Conservation (phyloP, 352 stramenopile genomes). For the Phytophthora kernoviae region DNA sequence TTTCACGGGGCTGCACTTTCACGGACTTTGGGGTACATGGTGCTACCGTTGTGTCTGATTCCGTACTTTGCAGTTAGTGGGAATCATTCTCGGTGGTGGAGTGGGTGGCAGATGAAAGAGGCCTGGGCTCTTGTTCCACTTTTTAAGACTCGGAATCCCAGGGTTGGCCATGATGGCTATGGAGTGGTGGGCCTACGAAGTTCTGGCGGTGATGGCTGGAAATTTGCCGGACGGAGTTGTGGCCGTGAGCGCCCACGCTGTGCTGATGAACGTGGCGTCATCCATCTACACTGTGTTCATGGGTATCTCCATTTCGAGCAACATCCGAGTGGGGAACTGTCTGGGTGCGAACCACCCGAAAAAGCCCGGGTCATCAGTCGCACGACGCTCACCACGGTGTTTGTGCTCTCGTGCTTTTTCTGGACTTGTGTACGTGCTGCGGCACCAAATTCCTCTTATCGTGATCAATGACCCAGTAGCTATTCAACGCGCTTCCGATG, state of each 20-base stretch:
- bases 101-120: slow-evolving; percentile 49
- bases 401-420: slow-evolving; percentile 46
- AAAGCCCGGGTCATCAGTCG: slow-evolving; percentile 61
- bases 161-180: slow-evolving; percentile 69
- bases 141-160: slow-evolving; percentile 61
- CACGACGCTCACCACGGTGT: slow-evolving; percentile 50
- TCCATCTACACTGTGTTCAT: slow-evolving; percentile 78
- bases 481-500: slow-evolving; percentile 48
- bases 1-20: slow-evolving; percentile 80
- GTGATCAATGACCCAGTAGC: slow-evolving; percentile 59
- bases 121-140: slow-evolving; percentile 45
- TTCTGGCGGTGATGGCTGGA: slow-evolving; percentile 70
- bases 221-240: slow-evolving; percentile 73
- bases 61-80: slow-evolving; percentile 52
- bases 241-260: slow-evolving; percentile 71
- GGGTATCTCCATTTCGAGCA: slow-evolving; percentile 67
- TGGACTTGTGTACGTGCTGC: slow-evolving; percentile 42
- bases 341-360: slow-evolving; percentile 77
- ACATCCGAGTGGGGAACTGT: slow-evolving; percentile 80
- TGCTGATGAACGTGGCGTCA: slow-evolving; percentile 73
- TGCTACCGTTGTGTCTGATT: slow-evolving; percentile 53
- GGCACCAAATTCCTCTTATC: slow-evolving; percentile 51
- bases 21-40: slow-evolving; percentile 59
- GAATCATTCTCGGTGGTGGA: slow-evolving; percentile 48
- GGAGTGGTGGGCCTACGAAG: slow-evolving; percentile 84